Evolutionary conservation across 805 yeast genomes (phyloP).

Genomic region (Wickerhamomyces rabaulensis): DNA sequence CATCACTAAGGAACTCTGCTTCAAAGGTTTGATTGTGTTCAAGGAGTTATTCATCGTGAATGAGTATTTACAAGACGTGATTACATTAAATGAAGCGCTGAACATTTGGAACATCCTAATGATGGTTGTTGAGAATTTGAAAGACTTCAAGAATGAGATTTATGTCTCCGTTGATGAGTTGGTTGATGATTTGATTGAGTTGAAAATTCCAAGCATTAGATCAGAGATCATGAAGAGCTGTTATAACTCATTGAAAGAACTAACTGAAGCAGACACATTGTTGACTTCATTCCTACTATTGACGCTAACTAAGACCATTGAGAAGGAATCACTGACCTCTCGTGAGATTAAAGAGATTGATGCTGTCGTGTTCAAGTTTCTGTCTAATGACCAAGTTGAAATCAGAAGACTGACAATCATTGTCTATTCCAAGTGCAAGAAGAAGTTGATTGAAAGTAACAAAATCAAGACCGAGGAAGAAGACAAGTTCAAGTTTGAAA

Average conservation of each 20-base stretch:
- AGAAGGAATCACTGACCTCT: conserved; percentile 8
- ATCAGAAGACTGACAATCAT: conserved; percentile 23
- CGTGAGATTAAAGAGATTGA: conserved; percentile 20
- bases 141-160: conserved; percentile 18
- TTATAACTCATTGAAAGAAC: conserved; percentile 6
- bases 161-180: conserved; percentile 23
- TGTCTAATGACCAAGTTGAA: conserved; percentile 21
- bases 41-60: conserved; percentile 20
- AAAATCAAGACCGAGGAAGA: conserved; percentile 12
- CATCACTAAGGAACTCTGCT: conserved; percentile 19
- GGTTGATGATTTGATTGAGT: conserved; percentile 16
- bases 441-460: conserved; percentile 14
- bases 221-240: conserved; percentile 13
- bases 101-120: conserved; percentile 18
- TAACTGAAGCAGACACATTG: conserved; percentile 1
- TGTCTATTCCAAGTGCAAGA: conserved; percentile 22
- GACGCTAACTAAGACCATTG: conserved; percentile 18
- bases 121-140: conserved; percentile 22
- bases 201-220: conserved; percentile 3
- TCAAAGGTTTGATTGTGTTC: conserved; percentile 21
- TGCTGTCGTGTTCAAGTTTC: conserved; percentile 10
- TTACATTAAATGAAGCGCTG: conserved; percentile 6
- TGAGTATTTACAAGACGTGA: conserved; percentile 7
- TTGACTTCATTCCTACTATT: conserved; percentile 15
- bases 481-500: conserved; percentile 22